These are phyloP conservation scores for Penicillium sp. DNA, from an alignment of 2,329 filamentous ascomycete genomes.

Conservation along the genomic window DNA sequence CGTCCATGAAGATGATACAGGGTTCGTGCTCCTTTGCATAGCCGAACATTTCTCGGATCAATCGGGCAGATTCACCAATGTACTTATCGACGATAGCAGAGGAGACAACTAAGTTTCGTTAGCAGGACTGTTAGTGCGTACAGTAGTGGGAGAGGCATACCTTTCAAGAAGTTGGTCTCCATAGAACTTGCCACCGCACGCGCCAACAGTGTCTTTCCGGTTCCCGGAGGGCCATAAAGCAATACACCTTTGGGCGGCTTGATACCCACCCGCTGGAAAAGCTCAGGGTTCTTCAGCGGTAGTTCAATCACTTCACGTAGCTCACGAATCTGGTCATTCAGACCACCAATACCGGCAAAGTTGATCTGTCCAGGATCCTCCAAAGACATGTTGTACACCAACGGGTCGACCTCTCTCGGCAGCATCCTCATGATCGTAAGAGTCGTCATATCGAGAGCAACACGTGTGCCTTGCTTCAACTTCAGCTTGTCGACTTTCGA, in stretches of 20 bases:
- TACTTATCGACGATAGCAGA: slow-evolving; percentile 99
- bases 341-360: slow-evolving; percentile 94
- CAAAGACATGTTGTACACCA: slow-evolving; percentile 99
- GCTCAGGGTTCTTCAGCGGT: slow-evolving; percentile 96
- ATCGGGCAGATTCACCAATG: slow-evolving; percentile 94
- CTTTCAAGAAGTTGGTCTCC: slow-evolving; percentile 98
- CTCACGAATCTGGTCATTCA: slow-evolving; percentile 98
- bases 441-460: slow-evolving; percentile 98
- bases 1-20: slow-evolving; percentile 99
- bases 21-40: slow-evolving; percentile 99
- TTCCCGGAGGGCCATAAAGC: slow-evolving; percentile 94
- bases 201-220: slow-evolving; percentile 93
- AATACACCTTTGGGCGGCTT: slow-evolving; percentile 98
- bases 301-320: slow-evolving; percentile 96
- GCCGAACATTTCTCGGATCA: slow-evolving; percentile 99
- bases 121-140: slow-evolving; percentile 3
- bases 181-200: slow-evolving; percentile 94
- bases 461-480: slow-evolving; percentile 96
- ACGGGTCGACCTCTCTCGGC: slow-evolving; percentile 93
- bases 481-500: slow-evolving; percentile 98
- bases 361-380: slow-evolving; percentile 97
- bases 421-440: slow-evolving; percentile 99
- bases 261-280: slow-evolving; percentile 95
- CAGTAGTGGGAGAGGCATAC: slow-evolving; percentile 54
- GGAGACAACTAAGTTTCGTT: slow-evolving; percentile 74